Percentiles rank a stretch among this genome's conserved stretches.
Evolutionary conservation across 345 rosid genomes (phyloP).

Genomic region (Salix caprea): DNA sequence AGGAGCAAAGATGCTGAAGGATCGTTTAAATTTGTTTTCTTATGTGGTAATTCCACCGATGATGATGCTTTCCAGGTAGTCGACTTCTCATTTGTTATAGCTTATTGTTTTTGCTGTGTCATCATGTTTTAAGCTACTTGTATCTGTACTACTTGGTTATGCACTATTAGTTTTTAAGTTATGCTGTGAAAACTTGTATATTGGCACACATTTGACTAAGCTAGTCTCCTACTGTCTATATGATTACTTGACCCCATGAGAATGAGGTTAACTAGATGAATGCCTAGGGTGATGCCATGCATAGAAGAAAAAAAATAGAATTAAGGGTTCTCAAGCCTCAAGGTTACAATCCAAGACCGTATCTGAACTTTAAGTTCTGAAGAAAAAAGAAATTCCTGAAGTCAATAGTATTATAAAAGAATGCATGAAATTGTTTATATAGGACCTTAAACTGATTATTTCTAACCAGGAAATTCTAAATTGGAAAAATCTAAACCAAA

Average conservation of each 20-base stretch:
- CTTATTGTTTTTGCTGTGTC: background rate
- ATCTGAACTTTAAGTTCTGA: too few relatives aligned
- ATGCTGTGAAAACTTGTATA: background rate
- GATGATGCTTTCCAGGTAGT: constrained; percentile 78
- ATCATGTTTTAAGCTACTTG: constrained; percentile 3
- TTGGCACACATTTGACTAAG: background rate
- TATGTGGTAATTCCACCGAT: constrained; percentile 77
- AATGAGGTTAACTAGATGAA: background rate
- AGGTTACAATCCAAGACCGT: too few relatives aligned
- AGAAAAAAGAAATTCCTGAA: too few relatives aligned
- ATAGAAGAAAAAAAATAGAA: too few relatives aligned
- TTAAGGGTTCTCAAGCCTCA: too few relatives aligned
- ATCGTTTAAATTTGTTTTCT: constrained; percentile 71
- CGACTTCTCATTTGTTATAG: constrained; percentile 8
- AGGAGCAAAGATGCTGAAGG: constrained; percentile 54
- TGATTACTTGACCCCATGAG: background rate
- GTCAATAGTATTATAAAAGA: too few relatives aligned
- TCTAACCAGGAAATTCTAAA: too few relatives aligned
- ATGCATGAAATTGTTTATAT: too few relatives aligned
- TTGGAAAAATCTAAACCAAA: too few relatives aligned
- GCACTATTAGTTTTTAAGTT: background rate
- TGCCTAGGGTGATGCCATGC: background rate
- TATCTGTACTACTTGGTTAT: background rate
- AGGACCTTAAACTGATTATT: too few relatives aligned
- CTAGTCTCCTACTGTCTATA: background rate